phyloP scores from a whole-genome alignment of 2,329 filamentous ascomycete species.

The Intubia oerlemansii region DNA sequence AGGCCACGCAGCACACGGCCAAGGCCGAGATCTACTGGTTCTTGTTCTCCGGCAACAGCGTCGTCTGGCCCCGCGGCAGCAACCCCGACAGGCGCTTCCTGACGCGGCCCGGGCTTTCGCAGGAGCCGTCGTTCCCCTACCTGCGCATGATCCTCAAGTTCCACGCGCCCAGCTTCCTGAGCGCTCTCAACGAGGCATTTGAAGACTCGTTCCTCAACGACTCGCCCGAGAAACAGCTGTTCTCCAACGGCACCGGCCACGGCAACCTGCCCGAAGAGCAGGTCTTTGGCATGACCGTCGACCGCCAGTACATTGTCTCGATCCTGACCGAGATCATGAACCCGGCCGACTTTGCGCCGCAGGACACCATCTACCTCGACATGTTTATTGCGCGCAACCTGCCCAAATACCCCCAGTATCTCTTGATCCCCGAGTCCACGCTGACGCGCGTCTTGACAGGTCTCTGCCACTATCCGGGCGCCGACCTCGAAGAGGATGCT shows the following conservation, averaged over 20 bases:
- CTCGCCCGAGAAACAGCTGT: constrained; percentile 36
- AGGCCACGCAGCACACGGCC: constrained; percentile 49
- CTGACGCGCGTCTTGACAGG: constrained; percentile 63
- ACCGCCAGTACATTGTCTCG: constrained; percentile 79
- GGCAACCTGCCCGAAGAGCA: constrained; percentile 38
- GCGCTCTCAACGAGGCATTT: constrained; percentile 89
- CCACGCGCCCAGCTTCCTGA: constrained; percentile 81
- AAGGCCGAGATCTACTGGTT: constrained; percentile 87
- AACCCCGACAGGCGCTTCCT: constrained; percentile 34
- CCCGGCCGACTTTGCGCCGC: constrained; percentile 46
- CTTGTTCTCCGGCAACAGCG: constrained; percentile 66
- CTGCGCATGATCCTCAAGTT: constrained; percentile 69
- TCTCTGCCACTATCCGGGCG: constrained; percentile 64
- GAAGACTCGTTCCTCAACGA: constrained; percentile 89
- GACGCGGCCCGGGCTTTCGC: constrained; percentile 28
- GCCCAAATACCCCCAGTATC: constrained; percentile 90
- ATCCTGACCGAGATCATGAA: constrained; percentile 86
- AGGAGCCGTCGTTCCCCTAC: constrained; percentile 66
- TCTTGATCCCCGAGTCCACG: constrained; percentile 71
- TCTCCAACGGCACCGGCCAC: constrained; percentile 22
- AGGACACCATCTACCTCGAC: constrained; percentile 84
- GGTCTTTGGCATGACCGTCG: constrained; percentile 50
- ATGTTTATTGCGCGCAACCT: constrained; percentile 97
- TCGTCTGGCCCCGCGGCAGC: constrained; percentile 51
- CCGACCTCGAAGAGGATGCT: constrained; percentile 73